Evolutionary conservation across 805 yeast species (phyloP).

Genomic region (Yarrowia phangngaensis): DNA sequence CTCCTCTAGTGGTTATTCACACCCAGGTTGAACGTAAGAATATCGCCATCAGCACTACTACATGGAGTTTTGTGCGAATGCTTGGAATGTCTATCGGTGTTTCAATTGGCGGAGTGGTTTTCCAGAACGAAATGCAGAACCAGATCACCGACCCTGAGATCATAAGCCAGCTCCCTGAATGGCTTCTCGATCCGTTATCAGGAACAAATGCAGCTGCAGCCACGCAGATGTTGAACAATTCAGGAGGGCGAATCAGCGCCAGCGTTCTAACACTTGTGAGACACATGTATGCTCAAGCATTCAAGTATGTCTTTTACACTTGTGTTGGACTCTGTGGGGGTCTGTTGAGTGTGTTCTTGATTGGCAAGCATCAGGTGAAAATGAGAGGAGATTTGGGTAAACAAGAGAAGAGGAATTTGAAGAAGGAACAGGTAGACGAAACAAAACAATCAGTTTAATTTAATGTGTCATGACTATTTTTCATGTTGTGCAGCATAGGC

Average conservation of each 20-base stretch:
- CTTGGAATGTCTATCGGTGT: slow-evolving; percentile 44
- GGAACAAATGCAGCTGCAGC: slow-evolving; percentile 25
- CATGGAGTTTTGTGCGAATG: slow-evolving; percentile 45
- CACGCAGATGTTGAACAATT: slow-evolving; percentile 15
- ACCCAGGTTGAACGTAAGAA: slow-evolving; percentile 53
- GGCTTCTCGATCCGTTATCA: slow-evolving; percentile 8
- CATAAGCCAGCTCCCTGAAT: slow-evolving; percentile 1
- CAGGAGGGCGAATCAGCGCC: background rate
- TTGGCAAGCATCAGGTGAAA: slow-evolving; percentile 25
- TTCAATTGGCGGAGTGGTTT: slow-evolving; percentile 45
- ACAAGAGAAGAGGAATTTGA: slow-evolving; percentile 5
- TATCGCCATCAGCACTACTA: slow-evolving; percentile 47
- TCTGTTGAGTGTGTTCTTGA: slow-evolving; percentile 11
- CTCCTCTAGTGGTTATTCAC: slow-evolving; percentile 47
- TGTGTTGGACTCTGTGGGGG: slow-evolving; percentile 20
- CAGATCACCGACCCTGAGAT: slow-evolving; percentile 16
- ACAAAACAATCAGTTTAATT: no score
- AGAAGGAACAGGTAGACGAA: background rate
- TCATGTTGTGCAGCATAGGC: no score
- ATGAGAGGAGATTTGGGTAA: slow-evolving; percentile 25
- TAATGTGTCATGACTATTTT: no score
- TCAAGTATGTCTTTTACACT: slow-evolving; percentile 24
- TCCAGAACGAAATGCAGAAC: slow-evolving; percentile 42
- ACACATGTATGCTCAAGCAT: slow-evolving; percentile 20
- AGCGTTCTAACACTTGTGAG: slow-evolving; percentile 3